Evolutionary conservation across 768 basidiomycete genomes (phyloP).

Genomic region (Gloeopeniophorella convolvens): DNA sequence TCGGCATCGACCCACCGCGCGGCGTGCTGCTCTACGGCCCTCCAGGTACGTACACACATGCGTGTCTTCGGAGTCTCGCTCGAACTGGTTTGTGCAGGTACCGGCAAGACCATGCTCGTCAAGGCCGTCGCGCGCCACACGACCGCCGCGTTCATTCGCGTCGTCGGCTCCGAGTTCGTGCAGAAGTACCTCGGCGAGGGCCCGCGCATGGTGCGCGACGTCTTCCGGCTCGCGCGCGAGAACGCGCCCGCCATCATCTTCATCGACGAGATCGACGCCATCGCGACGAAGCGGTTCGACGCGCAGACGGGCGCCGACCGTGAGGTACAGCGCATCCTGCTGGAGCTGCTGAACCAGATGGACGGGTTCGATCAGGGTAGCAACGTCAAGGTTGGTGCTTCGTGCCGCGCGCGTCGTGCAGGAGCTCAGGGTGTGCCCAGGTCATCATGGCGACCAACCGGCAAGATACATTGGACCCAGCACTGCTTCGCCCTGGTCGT

Average conservation of each 20-base stretch:
- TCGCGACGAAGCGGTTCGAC: conserved; percentile 99
- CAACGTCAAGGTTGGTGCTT: conserved; percentile 79
- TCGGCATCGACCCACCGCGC: conserved; percentile 97
- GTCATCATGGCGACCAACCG: conserved; percentile 99
- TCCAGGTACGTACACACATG: conserved; percentile 54
- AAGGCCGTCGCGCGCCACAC: conserved; percentile 99
- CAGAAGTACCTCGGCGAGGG: conserved; percentile 99
- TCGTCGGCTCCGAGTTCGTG: conserved; percentile 97
- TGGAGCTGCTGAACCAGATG: conserved; percentile 98
- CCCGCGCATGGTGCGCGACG: conserved; percentile 98
- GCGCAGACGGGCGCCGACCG: conserved; percentile 98
- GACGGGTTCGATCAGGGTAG: conserved; percentile 99
- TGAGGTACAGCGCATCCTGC: conserved; percentile 96
- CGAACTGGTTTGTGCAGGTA: conserved; percentile 46
- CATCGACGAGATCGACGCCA: conserved; percentile 98
- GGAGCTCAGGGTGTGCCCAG: conserved; percentile 34
- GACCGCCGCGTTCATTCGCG: conserved; percentile 95
- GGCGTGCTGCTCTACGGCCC: conserved; percentile 97
- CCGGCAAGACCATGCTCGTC: conserved; percentile 98
- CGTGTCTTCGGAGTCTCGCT: background rate
- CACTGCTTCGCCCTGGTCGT: conserved; percentile 93
- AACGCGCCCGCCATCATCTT: conserved; percentile 98
- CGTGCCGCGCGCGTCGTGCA: background rate
- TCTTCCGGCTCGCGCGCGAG: conserved; percentile 95
- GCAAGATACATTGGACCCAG: conserved; percentile 96